Conservation (phyloP, 257 asterid species). For the Solanum tacnaense region DNA sequence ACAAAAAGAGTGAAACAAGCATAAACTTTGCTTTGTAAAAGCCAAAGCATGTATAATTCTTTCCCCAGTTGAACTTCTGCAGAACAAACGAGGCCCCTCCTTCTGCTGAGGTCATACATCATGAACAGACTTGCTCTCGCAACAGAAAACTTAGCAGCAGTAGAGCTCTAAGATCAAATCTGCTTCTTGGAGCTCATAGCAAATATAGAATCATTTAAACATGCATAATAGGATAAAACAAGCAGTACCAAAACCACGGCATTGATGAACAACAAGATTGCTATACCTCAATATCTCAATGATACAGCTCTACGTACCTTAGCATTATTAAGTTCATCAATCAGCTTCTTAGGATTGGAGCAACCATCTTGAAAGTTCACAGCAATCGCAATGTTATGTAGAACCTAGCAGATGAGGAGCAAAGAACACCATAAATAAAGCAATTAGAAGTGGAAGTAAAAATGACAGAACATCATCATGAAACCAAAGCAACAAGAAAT, state of each 20-base stretch:
- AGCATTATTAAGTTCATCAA: conserved; percentile 52
- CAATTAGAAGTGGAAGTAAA: not conserved
- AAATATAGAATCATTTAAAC: not conserved
- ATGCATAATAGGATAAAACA: not conserved
- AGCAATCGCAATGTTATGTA: conserved; percentile 64
- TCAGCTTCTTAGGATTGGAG: conserved; percentile 66
- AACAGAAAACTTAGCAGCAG: not conserved
- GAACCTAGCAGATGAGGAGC: conserved; percentile 32
- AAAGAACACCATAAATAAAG: not conserved
- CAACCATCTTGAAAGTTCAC: conserved; percentile 67
- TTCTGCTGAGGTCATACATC: not conserved
- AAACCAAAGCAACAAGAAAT: not conserved
- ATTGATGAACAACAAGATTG: not conserved
- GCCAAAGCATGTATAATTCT: not conserved
- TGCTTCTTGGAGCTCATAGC: not conserved
- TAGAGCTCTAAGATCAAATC: not conserved
- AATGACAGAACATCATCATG: not conserved
- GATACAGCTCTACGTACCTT: conserved; percentile 43
- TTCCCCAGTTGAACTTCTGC: not conserved
- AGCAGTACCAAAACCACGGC: not conserved
- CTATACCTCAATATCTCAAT: not conserved
- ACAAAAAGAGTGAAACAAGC: not conserved
- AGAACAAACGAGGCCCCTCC: not conserved
- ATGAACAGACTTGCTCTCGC: not conserved
- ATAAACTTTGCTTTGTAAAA: not conserved